Conservation (phyloP, 23 red algal genomes). For the Gracilaria caudata region DNA sequence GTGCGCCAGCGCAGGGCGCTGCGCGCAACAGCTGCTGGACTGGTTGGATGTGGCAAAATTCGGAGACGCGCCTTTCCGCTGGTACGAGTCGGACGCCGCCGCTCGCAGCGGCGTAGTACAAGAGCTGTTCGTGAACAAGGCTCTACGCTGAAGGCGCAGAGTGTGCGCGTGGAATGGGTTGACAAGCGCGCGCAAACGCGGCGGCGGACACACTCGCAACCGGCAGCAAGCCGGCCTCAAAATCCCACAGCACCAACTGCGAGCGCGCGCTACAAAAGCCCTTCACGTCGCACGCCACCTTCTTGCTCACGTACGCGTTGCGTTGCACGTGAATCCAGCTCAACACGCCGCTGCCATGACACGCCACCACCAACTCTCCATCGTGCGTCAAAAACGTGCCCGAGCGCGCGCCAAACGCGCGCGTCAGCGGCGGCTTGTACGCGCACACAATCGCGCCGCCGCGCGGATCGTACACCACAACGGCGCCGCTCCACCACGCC, state of each 20-base stretch:
- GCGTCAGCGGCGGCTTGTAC: not conserved
- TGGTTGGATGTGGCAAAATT: not conserved
- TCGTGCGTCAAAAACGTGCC: not conserved
- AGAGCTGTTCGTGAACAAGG: too few species aligned
- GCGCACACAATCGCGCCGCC: not conserved
- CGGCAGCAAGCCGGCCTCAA: not conserved
- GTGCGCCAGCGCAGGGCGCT: not conserved
- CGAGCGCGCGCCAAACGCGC: not conserved
- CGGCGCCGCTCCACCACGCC: slow-evolving; percentile 19
- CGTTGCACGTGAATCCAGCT: not conserved
- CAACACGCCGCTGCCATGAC: not conserved
- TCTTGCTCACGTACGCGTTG: not conserved
- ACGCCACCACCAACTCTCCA: not conserved
- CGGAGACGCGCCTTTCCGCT: not conserved
- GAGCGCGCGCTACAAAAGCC: not conserved
- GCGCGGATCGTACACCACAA: not conserved
- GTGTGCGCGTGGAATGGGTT: not conserved
- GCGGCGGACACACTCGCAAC: not conserved
- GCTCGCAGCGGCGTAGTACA: not conserved
- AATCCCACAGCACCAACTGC: slow-evolving; percentile 13
- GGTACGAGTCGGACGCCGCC: not conserved
- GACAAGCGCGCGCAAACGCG: not conserved
- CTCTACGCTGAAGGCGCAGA: not conserved
- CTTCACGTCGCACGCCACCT: not conserved
- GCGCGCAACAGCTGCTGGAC: not conserved